Evolutionary conservation across 139 green algal species (phyloP).

Genomic region (Picochlorum sp.): DNA sequence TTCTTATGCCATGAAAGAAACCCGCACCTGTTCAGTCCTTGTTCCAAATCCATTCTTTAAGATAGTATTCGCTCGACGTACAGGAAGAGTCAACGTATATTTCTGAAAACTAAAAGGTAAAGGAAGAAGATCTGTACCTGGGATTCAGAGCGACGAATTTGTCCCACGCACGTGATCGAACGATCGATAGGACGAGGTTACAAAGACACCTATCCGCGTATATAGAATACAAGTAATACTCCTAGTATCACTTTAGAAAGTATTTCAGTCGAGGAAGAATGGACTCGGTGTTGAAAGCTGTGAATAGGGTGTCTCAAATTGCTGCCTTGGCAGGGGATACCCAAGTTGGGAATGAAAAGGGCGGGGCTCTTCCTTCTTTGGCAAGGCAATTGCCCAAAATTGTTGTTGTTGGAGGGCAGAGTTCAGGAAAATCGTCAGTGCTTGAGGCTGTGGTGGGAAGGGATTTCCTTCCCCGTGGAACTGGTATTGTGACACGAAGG

Average conservation of each 20-base stretch:
- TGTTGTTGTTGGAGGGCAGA: slow-evolving; percentile 87
- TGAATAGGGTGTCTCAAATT: slow-evolving; percentile 35
- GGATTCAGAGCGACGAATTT: no score
- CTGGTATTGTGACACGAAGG: slow-evolving; percentile 87
- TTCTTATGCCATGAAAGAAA: no score
- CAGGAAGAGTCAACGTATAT: no score
- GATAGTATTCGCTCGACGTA: no score
- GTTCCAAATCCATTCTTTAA: no score
- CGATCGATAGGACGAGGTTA: no score
- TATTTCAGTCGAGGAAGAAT: slow-evolving; percentile 14
- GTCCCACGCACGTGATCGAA: no score
- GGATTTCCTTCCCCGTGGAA: slow-evolving; percentile 88
- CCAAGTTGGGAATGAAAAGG: slow-evolving; percentile 22
- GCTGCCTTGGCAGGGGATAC: slow-evolving; percentile 34
- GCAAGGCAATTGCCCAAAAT: slow-evolving; percentile 82
- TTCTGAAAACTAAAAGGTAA: no score
- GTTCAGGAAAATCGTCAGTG: slow-evolving; percentile 87
- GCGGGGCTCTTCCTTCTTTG: slow-evolving; percentile 46
- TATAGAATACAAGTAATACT: background rate
- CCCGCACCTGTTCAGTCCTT: no score
- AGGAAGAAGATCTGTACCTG: no score
- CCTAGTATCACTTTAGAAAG: background rate
- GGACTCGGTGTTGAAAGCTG: slow-evolving; percentile 26
- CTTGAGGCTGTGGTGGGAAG: slow-evolving; percentile 90
- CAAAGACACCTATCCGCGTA: no score